A percentile compares a stretch with the other conserved stretches of the same genome.
Conservation (phyloP, 257 asterid genomes). For the Avicennia marina region DNA sequence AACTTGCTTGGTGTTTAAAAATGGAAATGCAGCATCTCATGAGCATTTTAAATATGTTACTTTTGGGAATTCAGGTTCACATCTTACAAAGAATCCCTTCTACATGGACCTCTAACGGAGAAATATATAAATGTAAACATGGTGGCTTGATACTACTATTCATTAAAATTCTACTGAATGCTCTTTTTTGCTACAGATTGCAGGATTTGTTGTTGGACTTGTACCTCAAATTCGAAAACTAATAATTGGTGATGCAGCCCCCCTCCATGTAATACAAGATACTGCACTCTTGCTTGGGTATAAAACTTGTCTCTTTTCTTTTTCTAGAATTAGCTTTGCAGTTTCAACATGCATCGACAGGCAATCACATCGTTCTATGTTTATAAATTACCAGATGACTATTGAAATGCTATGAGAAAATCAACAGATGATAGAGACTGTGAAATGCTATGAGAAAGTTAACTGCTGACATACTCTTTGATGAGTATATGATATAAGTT, state of each 20-base stretch:
- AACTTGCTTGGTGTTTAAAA: not conserved
- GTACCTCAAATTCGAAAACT: slow-evolving; percentile 56
- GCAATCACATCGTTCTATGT: not conserved
- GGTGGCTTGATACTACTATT: not conserved
- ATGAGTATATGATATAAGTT: no score
- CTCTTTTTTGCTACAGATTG: slow-evolving; percentile 35
- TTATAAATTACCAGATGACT: no score
- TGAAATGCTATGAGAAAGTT: no score
- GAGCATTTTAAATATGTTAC: not conserved
- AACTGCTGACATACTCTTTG: no score
- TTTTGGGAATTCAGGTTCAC: not conserved
- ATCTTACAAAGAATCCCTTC: not conserved
- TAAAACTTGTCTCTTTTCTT: not conserved
- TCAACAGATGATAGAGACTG: no score
- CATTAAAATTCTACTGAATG: not conserved
- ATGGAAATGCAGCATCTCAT: not conserved
- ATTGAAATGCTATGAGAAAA: not conserved
- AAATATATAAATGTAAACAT: not conserved
- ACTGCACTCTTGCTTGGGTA: slow-evolving; percentile 70
- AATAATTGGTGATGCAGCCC: slow-evolving; percentile 68
- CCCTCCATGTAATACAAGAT: slow-evolving; percentile 68
- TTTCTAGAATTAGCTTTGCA: not conserved
- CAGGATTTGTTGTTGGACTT: slow-evolving; percentile 71
- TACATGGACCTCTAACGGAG: not conserved
- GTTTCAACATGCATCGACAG: not conserved